Evolutionary conservation across 352 stramenopile genomes (phyloP), one percentile per base, ranked within the genome.

Genomic region (Aphanomyces invadans): DNA sequence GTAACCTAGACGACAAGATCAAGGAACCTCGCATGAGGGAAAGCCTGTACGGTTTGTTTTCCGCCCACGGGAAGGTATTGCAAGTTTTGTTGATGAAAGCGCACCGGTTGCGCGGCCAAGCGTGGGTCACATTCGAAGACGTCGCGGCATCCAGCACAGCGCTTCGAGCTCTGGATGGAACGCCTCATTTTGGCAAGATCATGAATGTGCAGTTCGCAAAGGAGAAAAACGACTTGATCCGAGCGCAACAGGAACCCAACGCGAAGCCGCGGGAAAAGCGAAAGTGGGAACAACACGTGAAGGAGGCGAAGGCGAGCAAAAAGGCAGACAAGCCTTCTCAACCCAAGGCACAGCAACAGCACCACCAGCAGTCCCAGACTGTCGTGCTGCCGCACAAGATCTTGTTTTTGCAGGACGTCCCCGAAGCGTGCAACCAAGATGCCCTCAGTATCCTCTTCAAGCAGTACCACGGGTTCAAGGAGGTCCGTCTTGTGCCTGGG

Each of bases 371-470:
- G 23, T 62, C 55, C 23, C 79, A 90, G 71, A 81, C 79, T 49
- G 28, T 68, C 42, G 51, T 61, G 31, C 57, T 91, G 36, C 88
- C 87, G 28, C 88, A 95, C 78, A 95, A 97, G 72, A 97, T 98
- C 59, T 68, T 99, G 55, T 97, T 98, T 71, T 79, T 97, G 36
- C 80, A 95, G 73, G 80, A 92, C 53, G 77, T 99, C 32, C 95
- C 96, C 25, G 75, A 89, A 28, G 96, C 97, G 59, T 98, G 93
- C 74, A 99, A 95, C 77, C 76, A 98, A 77, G 87, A 97, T 71
- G 98, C 98, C 90, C 80, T 99, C 46, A 82, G 74, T 52, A 95
- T 98, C 73, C 80, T 99, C 42, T 99, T 99, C 79, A 95, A 97
- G 75, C 93, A 98, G 79, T 98, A 98, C 77, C 76, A 92, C 46